Conservation (phyloP, 495 filamentous ascomycete genomes). For the Penicillium angulare region DNA sequence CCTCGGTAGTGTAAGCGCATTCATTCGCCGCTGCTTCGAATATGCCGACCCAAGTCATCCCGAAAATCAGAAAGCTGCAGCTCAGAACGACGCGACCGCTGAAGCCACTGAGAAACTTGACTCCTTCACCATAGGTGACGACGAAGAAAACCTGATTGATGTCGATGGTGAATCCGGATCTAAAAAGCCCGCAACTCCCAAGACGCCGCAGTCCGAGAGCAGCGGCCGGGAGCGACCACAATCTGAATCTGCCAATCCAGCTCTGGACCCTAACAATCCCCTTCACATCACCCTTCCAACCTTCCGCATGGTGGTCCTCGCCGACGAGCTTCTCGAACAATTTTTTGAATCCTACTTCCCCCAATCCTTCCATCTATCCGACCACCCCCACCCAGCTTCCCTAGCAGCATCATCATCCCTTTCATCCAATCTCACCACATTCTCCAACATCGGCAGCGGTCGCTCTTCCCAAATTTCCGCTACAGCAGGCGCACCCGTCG, state of each 20-base stretch:
- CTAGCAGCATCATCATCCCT: conserved; percentile 59
- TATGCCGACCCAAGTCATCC: conserved; percentile 93
- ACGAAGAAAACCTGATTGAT: conserved; percentile 73
- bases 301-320: conserved; percentile 97
- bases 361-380: conserved; percentile 66
- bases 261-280: conserved; percentile 87
- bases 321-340: conserved; percentile 90
- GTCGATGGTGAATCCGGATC: conserved; percentile 40
- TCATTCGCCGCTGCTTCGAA: conserved; percentile 95
- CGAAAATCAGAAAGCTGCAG: conserved; percentile 44
- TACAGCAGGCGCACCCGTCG: conserved; percentile 37
- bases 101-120: conserved; percentile 48
- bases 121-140: conserved; percentile 79
- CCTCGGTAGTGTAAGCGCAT: conserved; percentile 86
- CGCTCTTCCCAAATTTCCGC: conserved; percentile 38
- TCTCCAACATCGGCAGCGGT: conserved; percentile 64
- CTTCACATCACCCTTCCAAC: conserved; percentile 96
- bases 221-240: conserved; percentile 19
- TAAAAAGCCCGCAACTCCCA: conserved; percentile 7
- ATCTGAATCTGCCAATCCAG: conserved; percentile 68
- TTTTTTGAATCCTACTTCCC: conserved; percentile 88
- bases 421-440: conserved; percentile 76
- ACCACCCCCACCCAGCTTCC: conserved; percentile 39
- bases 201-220: conserved; percentile 5
- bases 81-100: conserved; percentile 18